Evolutionary conservation across 225 moss, liverwort and hornwort genomes (phyloP).

Genomic region (Ulota crispa): DNA sequence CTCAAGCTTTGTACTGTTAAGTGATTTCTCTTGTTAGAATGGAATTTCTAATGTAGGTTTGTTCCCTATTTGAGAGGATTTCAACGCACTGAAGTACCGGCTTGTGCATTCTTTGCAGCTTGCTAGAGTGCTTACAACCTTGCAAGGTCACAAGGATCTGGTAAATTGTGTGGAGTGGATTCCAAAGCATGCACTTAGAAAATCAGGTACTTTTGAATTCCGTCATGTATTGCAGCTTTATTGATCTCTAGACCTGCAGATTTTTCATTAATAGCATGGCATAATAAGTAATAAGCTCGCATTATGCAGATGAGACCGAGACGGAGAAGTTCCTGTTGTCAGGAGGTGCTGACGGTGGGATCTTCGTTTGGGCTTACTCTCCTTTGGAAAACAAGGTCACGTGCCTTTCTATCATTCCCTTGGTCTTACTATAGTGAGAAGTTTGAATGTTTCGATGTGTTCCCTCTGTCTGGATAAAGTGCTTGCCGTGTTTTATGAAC

Average conservation of each 20-base stretch:
- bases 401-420: constrained; percentile 21
- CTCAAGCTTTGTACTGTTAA: not conserved
- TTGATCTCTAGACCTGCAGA: not conserved
- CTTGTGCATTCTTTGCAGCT: constrained; percentile 47
- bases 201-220: constrained; percentile 40
- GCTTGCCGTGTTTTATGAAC: not conserved
- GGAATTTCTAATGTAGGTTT: not conserved
- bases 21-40: too few relatives aligned
- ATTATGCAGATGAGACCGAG: constrained; percentile 38
- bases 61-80: not conserved
- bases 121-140: constrained; percentile 71
- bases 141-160: constrained; percentile 83
- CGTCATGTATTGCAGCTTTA: not conserved
- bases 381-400: constrained; percentile 61
- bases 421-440: not conserved
- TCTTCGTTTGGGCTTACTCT: constrained; percentile 74
- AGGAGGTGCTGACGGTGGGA: constrained; percentile 81
- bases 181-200: constrained; percentile 41
- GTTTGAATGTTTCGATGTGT: not conserved
- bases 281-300: not conserved
- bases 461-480: not conserved
- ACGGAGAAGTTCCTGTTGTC: constrained; percentile 70
- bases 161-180: constrained; percentile 94
- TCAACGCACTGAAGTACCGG: not conserved
- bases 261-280: not conserved